Evolutionary conservation across 1,284 basidiomycete species (phyloP).

Genomic region (Inonotus hispidus): DNA sequence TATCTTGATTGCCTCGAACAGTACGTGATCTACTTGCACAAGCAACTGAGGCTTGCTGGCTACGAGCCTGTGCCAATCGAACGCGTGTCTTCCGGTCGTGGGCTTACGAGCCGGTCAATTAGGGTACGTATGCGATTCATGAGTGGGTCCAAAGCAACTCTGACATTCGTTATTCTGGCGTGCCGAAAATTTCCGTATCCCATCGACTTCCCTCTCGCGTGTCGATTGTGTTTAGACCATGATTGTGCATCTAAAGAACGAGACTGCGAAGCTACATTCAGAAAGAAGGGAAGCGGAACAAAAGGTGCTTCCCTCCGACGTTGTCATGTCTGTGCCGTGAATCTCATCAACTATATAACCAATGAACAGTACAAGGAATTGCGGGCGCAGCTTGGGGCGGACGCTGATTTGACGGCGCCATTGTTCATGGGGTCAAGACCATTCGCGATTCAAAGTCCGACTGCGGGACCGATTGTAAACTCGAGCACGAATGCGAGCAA

Average conservation of each 20-base stretch:
- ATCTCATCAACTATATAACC: background rate
- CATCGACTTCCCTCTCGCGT: background rate
- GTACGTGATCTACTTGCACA: constrained; percentile 59
- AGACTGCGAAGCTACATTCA: constrained; percentile 1
- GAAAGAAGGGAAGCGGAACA: constrained; percentile 8
- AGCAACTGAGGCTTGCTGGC: constrained; percentile 49
- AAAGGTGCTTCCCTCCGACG: constrained; percentile 2
- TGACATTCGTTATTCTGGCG: background rate
- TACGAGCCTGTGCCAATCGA: constrained; percentile 45
- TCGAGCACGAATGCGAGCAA: background rate
- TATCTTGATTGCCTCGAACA: constrained; percentile 68
- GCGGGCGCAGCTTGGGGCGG: constrained; percentile 7
- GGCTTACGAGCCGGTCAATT: constrained; percentile 52
- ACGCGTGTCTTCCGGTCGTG: constrained; percentile 48
- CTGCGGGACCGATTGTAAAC: background rate
- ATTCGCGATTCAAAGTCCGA: background rate
- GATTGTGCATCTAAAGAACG: constrained; percentile 12
- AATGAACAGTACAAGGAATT: background rate
- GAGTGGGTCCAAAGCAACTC: background rate
- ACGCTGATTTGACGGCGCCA: constrained; percentile 1
- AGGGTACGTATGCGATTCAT: constrained; percentile 29
- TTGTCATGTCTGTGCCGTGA: background rate
- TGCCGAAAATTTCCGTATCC: background rate
- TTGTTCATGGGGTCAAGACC: background rate
- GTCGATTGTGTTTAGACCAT: constrained; percentile 7